A percentile compares a stretch with the other conserved stretches of the same genome.
Evolutionary conservation across 495 filamentous ascomycete genomes (phyloP).

Genomic region (Penicillium egyptiacum): DNA sequence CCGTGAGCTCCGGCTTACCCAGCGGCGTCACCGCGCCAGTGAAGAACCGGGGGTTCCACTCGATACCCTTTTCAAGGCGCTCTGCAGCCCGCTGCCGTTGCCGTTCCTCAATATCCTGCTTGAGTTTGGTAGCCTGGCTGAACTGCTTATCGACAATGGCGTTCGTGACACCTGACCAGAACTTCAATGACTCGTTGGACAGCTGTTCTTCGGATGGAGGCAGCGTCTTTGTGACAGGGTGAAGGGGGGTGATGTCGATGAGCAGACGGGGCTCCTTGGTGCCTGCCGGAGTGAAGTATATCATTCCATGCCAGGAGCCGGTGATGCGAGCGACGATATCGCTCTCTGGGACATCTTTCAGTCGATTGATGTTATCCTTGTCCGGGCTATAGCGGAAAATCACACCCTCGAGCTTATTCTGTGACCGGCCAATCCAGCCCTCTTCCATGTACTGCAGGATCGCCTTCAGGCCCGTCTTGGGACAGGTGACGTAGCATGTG

Average conservation of each 20-base stretch:
- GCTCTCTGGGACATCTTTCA: conserved; percentile 81
- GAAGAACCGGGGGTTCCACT: conserved; percentile 92
- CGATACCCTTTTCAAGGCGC: conserved; percentile 60
- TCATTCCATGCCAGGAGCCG: conserved; percentile 77
- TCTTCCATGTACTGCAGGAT: conserved; percentile 93
- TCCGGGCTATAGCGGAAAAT: conserved; percentile 83
- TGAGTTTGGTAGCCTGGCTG: conserved; percentile 77
- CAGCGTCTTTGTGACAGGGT: conserved; percentile 70
- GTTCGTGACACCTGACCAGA: conserved; percentile 83
- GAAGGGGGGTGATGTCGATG: conserved; percentile 80
- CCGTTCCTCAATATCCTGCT: conserved; percentile 87
- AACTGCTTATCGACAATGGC: conserved; percentile 87
- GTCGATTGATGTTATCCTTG: conserved; percentile 71
- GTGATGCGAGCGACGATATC: conserved; percentile 81
- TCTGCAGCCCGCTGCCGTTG: conserved; percentile 84
- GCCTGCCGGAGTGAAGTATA: conserved; percentile 62
- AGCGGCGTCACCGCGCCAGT: conserved; percentile 67
- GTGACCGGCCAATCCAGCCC: conserved; percentile 87
- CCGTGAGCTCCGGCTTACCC: conserved; percentile 76
- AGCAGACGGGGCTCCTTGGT: conserved; percentile 67
- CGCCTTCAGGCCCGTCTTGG: conserved; percentile 81
- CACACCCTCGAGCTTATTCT: conserved; percentile 88
- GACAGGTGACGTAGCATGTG: conserved; percentile 79
- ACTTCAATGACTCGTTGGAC: conserved; percentile 83
- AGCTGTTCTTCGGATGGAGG: conserved; percentile 77